Conservation (phyloP, 306 rosid species). For the Castanea crenata region DNA sequence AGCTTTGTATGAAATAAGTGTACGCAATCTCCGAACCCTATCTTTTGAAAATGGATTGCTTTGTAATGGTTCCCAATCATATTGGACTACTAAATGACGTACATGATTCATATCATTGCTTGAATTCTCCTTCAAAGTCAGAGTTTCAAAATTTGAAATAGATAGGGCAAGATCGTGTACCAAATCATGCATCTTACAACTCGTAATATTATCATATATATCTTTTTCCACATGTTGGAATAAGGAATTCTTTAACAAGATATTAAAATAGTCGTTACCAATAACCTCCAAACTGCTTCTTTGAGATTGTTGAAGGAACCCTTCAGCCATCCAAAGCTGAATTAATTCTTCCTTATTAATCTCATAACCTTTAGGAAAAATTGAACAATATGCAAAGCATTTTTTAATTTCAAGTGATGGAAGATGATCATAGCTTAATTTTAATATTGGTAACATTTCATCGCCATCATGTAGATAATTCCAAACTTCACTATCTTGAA, state of each 20-base stretch:
- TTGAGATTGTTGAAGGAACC: not conserved
- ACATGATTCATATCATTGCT: not conserved
- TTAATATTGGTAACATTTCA: too few relatives aligned
- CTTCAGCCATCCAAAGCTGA: conserved; percentile 14
- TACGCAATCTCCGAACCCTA: not conserved
- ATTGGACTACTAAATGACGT: too few relatives aligned
- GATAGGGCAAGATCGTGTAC: conserved; percentile 21
- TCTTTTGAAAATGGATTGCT: not conserved
- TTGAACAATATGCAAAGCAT: conserved; percentile 26
- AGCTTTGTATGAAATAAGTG: not conserved
- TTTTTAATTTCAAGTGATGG: not conserved
- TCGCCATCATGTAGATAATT: too few relatives aligned
- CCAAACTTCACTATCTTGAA: not conserved
- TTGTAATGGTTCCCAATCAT: too few relatives aligned
- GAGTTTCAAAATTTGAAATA: not conserved
- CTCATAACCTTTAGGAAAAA: not conserved
- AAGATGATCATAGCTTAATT: not conserved
- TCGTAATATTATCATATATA: not conserved
- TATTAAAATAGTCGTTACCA: too few relatives aligned
- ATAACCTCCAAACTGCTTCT: not conserved
- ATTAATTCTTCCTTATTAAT: not conserved
- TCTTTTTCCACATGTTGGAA: conserved; percentile 9
- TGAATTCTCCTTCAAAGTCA: not conserved
- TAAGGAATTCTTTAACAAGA: conserved; percentile 6
- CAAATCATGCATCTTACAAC: conserved; percentile 23